Base-by-base conservation (phyloP, 495 filamentous ascomycete species). In the Hypoxylon fragiforme region DNA sequence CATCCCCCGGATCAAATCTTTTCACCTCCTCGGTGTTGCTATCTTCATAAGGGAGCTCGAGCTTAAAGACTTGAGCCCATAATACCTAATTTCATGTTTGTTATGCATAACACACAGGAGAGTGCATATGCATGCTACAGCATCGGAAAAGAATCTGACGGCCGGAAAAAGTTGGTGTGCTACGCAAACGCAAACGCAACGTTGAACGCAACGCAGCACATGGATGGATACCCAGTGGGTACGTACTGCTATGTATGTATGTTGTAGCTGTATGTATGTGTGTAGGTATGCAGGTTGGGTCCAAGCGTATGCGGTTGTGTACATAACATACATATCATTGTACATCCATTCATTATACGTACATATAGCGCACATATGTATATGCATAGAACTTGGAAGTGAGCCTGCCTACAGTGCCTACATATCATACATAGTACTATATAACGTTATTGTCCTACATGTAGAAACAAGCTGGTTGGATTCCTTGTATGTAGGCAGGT, bases 101-200 rank as follows among this genome's bases (percentile, higher is more conserved):
- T 28, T 28, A 28, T 28, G 24, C 24, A 28, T 28, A 28, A 28
- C 24, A 28, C 24, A 28, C 24, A 4, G 4, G 24, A 28, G 9
- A 28, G 24, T 9, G 24, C 24, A 28, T 28, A 28, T 28, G 24
- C 24, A 28, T 28, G 24, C 24, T 28, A 28, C 24, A 28, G 24
- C 9, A 28, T 28, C 24, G 24, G 24, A 28, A 28, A 28, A 9
- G 24, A 28, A 28, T 28, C 24, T 28, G 9, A 28, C 4, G 24
- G 9, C 9, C 16, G 30, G 15, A 34, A 44, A 42, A 47, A 47
- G 50, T 44, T 60, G 50, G 57, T 50, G 50, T 44, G 50, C 22
- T 50, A 28, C 36, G 18, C 20, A 31, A 19, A 32, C 1, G 24
- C 4, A 4, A 28, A 9, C 24, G 9, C 24, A n/a, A n/a, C n/a